Base-by-base conservation (phyloP, 495 filamentous ascomycete species). In the Penicilliopsis zonata region DNA sequence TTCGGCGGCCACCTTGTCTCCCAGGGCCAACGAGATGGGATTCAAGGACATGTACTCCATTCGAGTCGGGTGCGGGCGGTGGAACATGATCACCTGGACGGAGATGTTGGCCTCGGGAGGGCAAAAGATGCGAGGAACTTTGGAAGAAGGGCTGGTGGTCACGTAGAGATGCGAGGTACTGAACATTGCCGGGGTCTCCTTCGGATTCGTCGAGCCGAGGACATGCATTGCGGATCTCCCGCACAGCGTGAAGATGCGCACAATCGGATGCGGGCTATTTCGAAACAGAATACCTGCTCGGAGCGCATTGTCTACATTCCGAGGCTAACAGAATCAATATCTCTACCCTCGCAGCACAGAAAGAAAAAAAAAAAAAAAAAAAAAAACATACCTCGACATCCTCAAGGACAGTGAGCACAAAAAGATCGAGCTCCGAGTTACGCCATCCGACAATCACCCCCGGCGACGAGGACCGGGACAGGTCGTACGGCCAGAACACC, bases 41-140 rank as follows among this genome's bases (percentile, higher is more conserved):
- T 75, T 70, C 12, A 94, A 62, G 1, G 90, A 96, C 52, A 95
- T 83, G 46, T 94, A 96, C 54, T 99, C 88, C 90, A 99, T 99
- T 36, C 77, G 71, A 18, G 67, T 73, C 1, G 90, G 87, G 39
- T 84, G 72, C 0, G 90, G 90, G 13, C 84, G 68, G 40, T 94
- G 76, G 52, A 85, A 99, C 43, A 90, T 67, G 30, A 94, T 81
- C 5, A 94, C 70, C 52, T 99, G 90, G 20, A 93, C 72, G 5
- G 74, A 84, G 3, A 81, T 38, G 24, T 58, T 59, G 30, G 61
- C 59, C 13, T 67, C 65, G 16, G 63, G 53, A 0, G 81, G 70
- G 40, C 84, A 93, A 19, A 73, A 75, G 16, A 98, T 72, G 12
- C 65, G 69, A 0, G 87, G 90, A 8, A 73, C 65, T 38, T 67